phyloP scores from a whole-genome alignment of 1,284 basidiomycete species.

The Volvariella surrecta region DNA sequence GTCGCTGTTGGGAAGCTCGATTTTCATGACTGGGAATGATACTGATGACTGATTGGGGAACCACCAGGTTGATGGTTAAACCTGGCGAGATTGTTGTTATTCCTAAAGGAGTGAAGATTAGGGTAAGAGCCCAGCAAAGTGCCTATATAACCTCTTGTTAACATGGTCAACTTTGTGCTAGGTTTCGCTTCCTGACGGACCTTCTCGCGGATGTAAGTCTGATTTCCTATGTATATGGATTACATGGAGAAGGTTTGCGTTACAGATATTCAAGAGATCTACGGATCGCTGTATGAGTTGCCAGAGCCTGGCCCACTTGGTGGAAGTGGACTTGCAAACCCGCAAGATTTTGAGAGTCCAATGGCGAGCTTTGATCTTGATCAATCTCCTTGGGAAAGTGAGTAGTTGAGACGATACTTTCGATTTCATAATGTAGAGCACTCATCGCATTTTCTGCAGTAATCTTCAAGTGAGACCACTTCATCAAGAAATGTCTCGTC shows the following conservation, averaged over 20 bases:
- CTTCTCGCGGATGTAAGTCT: slow-evolving; percentile 40
- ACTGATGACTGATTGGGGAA: slow-evolving; percentile 1
- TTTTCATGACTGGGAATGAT: neutral
- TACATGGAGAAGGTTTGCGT: slow-evolving; percentile 1
- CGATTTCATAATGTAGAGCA: neutral
- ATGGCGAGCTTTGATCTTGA: slow-evolving; percentile 58
- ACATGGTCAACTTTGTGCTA: slow-evolving; percentile 13
- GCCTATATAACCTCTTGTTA: too few species aligned
- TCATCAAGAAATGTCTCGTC: slow-evolving; percentile 5
- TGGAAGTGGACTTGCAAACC: slow-evolving; percentile 51
- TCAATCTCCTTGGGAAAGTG: slow-evolving; percentile 49
- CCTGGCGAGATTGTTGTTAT: slow-evolving; percentile 59
- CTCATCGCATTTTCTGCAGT: neutral
- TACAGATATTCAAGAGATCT: slow-evolving; percentile 52
- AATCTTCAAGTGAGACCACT: too few species aligned
- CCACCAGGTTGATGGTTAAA: slow-evolving; percentile 55
- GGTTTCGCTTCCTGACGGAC: slow-evolving; percentile 47
- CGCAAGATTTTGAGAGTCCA: slow-evolving; percentile 58
- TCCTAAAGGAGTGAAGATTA: slow-evolving; percentile 60
- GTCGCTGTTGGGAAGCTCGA: too few species aligned
- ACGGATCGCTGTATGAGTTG: slow-evolving; percentile 53
- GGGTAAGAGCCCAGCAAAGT: slow-evolving; percentile 26
- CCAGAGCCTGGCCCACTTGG: slow-evolving; percentile 64
- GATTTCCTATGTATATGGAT: neutral
- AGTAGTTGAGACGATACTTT: too few species aligned